Evolutionary conservation across 805 yeast genomes (phyloP), one percentile per base, ranked within the genome.

Genomic region (Lipomyces yamanashiensis): DNA sequence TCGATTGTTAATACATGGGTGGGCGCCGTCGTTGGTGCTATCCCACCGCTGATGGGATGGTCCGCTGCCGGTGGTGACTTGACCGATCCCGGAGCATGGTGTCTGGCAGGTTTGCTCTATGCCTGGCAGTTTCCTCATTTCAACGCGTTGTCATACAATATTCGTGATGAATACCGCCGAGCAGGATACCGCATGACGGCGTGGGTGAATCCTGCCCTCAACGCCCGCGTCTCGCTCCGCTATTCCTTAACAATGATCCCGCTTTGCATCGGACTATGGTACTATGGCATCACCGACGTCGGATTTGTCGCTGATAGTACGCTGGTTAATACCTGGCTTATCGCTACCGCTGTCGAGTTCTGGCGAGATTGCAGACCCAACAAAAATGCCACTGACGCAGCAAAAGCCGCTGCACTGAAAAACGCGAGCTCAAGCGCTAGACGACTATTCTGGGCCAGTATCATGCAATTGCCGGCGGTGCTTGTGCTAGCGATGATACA

Each of bases 61-160:
- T 97, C 97, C 1, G 91, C 93, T 0, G 89, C 97, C 12, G 85
- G 90, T 2, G 84, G 92, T 0, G 63, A 68, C 17, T 56, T 67
- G 43, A 21, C 65, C 10, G 68, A 66, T 39, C 97, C 98, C 0
- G 98, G 95, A 7, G 96, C 96, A 2, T 93, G 98, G 98, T 86
- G 92, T 73, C 79, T 95, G 28, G 98, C 98, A 0, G 90, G 88
- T 0, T 78, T 95, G 58, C 78, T 95, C 45, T 95, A 89, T 73
- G 97, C 98, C 7, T 95, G 99, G 99, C 99, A 95, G 76, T 95
- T 95, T 76, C 99, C 99, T 1, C 99, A 95, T 75, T 95, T 95
- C 80, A 95, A 93, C 77, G 85, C 98, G 0, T 82, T 95, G 54
- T 87, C 96, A 58, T 97, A 92, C 76, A 88, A 88, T 70, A 87